These are phyloP conservation scores for Starmerella geochares DNA, from an alignment of 805 yeast species.

Conservation along the genomic window DNA sequence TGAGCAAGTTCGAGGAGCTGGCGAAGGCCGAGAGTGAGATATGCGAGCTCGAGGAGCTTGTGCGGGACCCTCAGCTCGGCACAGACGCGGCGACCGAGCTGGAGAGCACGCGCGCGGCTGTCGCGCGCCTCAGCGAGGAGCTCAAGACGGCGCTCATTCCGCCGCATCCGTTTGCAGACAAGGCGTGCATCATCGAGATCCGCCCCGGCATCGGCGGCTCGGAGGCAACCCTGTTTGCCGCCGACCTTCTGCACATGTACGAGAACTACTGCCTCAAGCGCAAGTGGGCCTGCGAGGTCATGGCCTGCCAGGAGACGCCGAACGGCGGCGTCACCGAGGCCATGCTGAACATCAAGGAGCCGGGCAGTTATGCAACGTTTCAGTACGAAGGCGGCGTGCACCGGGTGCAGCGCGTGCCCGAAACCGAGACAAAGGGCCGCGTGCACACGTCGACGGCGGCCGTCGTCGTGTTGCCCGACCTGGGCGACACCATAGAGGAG, in stretches of 20 bases:
- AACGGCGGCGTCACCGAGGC: conserved; percentile 64
- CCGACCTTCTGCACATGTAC: conserved; percentile 75
- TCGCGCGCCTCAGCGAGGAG: conserved; percentile 39
- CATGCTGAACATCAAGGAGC: conserved; percentile 58
- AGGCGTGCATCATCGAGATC: conserved; percentile 69
- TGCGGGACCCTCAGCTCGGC: conserved; percentile 40
- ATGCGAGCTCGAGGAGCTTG: conserved; percentile 39
- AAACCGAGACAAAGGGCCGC: conserved; percentile 86
- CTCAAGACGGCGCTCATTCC: conserved; percentile 54
- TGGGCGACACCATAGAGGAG: conserved; percentile 43
- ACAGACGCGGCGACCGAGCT: conserved; percentile 59
- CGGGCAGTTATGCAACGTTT: conserved; percentile 63
- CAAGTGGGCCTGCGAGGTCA: conserved; percentile 56
- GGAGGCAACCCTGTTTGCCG: conserved; percentile 82
- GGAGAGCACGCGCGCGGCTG: conserved; percentile 36
- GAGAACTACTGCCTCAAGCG: conserved; percentile 52
- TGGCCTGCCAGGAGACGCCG: conserved; percentile 47
- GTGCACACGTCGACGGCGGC: conserved; percentile 96
- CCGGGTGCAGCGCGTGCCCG: conserved; percentile 88
- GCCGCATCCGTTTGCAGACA: conserved; percentile 62
- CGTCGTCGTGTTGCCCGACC: conserved; percentile 74
- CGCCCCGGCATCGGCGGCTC: conserved; percentile 96
- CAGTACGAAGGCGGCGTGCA: conserved; percentile 92
- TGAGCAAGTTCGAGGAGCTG: conserved; percentile 37
- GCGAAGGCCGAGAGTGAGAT: conserved; percentile 27